Conservation (phyloP, 352 stramenopile genomes). For the Phytophthora meadii region DNA sequence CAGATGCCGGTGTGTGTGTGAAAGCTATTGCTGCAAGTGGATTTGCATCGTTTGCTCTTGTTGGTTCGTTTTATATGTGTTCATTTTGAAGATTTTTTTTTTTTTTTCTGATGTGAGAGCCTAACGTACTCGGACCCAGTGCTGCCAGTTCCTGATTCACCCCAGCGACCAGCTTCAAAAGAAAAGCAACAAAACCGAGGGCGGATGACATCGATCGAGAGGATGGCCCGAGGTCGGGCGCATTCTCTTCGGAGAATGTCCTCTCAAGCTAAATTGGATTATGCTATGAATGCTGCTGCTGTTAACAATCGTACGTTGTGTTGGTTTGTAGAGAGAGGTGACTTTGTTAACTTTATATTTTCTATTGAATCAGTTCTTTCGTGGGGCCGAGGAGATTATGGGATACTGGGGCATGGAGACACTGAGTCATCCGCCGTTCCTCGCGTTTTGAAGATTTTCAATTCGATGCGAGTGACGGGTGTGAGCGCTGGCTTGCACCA, state of each 20-base stretch:
- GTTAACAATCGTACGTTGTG: constrained; percentile 39
- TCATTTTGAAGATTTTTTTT: background rate
- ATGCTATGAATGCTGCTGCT: constrained; percentile 29
- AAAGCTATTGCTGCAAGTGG: constrained; percentile 65
- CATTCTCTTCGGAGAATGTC: constrained; percentile 23
- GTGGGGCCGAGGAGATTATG: constrained; percentile 71
- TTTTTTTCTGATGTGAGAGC: background rate
- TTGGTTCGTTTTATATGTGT: constrained; percentile 48
- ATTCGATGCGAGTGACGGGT: constrained; percentile 56
- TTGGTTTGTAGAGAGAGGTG: background rate
- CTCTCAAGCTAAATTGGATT: constrained; percentile 25
- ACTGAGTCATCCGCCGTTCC: constrained; percentile 46
- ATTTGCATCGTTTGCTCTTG: constrained; percentile 73
- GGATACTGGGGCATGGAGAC: constrained; percentile 66
- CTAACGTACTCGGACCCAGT: constrained; percentile 13
- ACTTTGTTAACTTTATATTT: too few relatives aligned
- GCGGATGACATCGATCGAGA: constrained; percentile 30
- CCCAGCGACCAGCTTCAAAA: constrained; percentile 25
- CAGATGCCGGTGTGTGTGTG: constrained; percentile 35
- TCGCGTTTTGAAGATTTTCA: constrained; percentile 62
- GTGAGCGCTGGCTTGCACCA: constrained; percentile 67
- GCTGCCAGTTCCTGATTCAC: constrained; percentile 21
- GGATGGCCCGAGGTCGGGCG: constrained; percentile 24
- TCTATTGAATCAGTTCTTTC: constrained; percentile 55
- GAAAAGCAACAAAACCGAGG: constrained; percentile 16